phyloP scores from a whole-genome alignment of 768 basidiomycete species.

The Chalciporus pseudorubinellus region DNA sequence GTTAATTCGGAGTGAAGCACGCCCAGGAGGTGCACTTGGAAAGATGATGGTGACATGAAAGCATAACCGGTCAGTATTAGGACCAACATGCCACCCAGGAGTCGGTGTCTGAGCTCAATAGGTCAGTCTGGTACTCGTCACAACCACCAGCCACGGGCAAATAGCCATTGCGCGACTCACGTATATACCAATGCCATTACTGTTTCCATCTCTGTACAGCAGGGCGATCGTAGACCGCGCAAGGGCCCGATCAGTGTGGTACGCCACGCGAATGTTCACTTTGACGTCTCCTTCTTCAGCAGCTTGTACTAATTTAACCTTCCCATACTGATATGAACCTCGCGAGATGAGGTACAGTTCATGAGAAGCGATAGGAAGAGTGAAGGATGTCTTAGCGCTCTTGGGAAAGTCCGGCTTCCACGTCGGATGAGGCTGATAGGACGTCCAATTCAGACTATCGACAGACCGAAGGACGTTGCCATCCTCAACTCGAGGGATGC shows the following conservation, averaged over 20 bases:
- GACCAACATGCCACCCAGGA: neutral
- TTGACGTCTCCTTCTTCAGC: slow-evolving; percentile 11
- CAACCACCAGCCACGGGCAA: neutral
- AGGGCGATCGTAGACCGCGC: slow-evolving; percentile 30
- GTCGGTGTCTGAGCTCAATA: slow-evolving; percentile 17
- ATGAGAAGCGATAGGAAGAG: slow-evolving; percentile 29
- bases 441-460: slow-evolving; percentile 12
- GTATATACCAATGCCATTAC: slow-evolving; percentile 38
- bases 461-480: slow-evolving; percentile 18
- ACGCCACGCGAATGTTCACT: slow-evolving; percentile 33
- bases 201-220: slow-evolving; percentile 25
- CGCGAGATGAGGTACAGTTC: slow-evolving; percentile 35
- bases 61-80: slow-evolving; percentile 14
- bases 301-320: slow-evolving; percentile 19
- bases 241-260: slow-evolving; percentile 21
- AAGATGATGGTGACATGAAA: slow-evolving; percentile 32
- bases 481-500: slow-evolving; percentile 11
- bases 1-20: slow-evolving; percentile 23
- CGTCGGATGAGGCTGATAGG: slow-evolving; percentile 4
- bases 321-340: slow-evolving; percentile 28
- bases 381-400: slow-evolving; percentile 25
- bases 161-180: slow-evolving; percentile 25
- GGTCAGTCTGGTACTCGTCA: neutral
- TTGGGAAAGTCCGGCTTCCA: slow-evolving; percentile 18
- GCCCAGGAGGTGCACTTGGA: slow-evolving; percentile 18